Evolutionary conservation across 179 eudicot genomes (phyloP).

Genomic region (Patellifolia procumbens): DNA sequence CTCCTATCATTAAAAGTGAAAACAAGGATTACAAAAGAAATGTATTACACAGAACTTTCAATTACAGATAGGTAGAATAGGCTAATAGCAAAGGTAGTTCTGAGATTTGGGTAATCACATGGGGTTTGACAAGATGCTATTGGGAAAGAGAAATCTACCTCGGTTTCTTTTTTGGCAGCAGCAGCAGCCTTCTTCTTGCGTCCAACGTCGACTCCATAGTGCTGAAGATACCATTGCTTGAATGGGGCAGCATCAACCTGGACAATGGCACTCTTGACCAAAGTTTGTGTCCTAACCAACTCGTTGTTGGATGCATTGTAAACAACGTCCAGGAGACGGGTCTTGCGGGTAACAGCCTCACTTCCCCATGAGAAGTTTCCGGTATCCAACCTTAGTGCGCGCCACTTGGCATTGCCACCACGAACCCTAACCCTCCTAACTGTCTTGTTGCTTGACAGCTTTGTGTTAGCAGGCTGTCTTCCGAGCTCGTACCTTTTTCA

Average conservation of each 20-base stretch:
- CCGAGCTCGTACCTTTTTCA: slow-evolving; percentile 50
- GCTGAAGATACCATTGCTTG: slow-evolving; percentile 57
- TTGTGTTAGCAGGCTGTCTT: slow-evolving; percentile 52
- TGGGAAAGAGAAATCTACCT: slow-evolving; percentile 21
- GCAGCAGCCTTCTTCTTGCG: slow-evolving; percentile 52
- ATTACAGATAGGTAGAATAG: too few species aligned
- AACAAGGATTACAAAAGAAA: too few species aligned
- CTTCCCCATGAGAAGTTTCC: slow-evolving; percentile 62
- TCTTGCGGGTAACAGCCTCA: slow-evolving; percentile 51
- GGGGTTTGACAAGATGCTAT: background rate
- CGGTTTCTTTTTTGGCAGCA: slow-evolving; percentile 45
- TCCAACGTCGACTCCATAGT: slow-evolving; percentile 53
- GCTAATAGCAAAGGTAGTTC: background rate
- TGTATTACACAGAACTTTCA: too few species aligned
- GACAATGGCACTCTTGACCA: slow-evolving; percentile 61
- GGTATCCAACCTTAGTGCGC: slow-evolving; percentile 52
- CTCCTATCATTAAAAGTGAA: slow-evolving; percentile 44
- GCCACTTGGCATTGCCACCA: slow-evolving; percentile 62
- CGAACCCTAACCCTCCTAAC: slow-evolving; percentile 54
- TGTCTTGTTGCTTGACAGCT: slow-evolving; percentile 59
- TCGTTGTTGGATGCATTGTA: slow-evolving; percentile 62
- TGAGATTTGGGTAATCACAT: too few species aligned
- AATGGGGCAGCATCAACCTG: slow-evolving; percentile 68
- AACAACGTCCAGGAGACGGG: slow-evolving; percentile 51
- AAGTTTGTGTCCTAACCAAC: slow-evolving; percentile 57